Evolutionary conservation across 129 eudicot genomes (phyloP), one percentile per base, ranked within the genome.

Genomic region (Saussurea involucrata): DNA sequence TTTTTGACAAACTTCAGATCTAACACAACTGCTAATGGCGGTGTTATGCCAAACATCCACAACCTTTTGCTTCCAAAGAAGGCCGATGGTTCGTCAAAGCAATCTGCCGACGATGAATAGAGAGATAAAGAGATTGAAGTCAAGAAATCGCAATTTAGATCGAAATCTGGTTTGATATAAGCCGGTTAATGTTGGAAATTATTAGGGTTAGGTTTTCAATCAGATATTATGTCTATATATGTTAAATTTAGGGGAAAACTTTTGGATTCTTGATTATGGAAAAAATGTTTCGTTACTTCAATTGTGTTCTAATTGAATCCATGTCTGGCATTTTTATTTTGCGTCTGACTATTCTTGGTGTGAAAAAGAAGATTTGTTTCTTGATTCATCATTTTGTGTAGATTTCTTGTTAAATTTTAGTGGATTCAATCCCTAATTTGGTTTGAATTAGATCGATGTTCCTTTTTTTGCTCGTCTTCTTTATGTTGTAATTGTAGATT

Each of bases 21-120:
- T n/a, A n/a, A n/a, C 17, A 82, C 85, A 2, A 82, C 76, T 13
- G 85, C 85, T 24, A 76, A 82, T 22, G 85, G 85, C 11, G 85
- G 85, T 61, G 85, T 82, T 1, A 82, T 82, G 85, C 85, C 85
- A 0, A 82, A 82, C 36, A 82, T 82, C 28, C 85, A 82, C 49
- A 82, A 82, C 65, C 81, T 82, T 7, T 70, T 82, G 73, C 49
- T 82, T 9, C 85, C 85, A 4, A 82, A 82, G 85, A 82, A 82
- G 63, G 69, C 85, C 3, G 63, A 63, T 24, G 85, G 85, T 34
- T 82, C 85, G 4, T 80, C 84, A 0, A 82, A 82, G 73, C 32
- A 79, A 29, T 18, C 74, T 8, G 81, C 63, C 8, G 85, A 82
- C 11, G 85, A 82, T 11, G 85, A 82, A 15, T 82, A 81, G 77